These are phyloP conservation scores for Collybiopsis luxurians DNA, from an alignment of 768 basidiomycete species.

Conservation along the genomic window DNA sequence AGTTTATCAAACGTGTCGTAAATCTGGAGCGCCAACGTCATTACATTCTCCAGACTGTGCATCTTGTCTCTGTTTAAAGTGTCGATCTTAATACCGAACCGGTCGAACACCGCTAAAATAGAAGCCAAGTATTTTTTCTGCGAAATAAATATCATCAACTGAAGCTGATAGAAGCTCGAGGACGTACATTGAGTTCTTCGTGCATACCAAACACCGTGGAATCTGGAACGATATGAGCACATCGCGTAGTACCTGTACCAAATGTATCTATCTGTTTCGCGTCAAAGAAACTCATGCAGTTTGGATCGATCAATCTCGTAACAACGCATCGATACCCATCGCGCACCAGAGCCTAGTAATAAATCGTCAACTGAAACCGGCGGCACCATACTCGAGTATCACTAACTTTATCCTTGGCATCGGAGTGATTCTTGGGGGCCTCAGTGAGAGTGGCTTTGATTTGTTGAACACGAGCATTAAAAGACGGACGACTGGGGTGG, in stretches of 20 bases:
- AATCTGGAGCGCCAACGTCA: background rate
- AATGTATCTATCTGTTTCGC: background rate
- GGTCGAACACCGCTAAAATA: background rate
- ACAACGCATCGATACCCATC: background rate
- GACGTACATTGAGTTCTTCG: background rate
- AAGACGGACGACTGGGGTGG: background rate
- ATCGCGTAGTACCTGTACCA: background rate
- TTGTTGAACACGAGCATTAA: background rate
- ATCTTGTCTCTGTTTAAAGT: no score
- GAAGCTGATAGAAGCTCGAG: background rate
- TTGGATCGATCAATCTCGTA: background rate
- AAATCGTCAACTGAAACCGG: background rate
- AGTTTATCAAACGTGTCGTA: background rate
- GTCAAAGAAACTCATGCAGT: background rate
- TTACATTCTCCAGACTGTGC: background rate
- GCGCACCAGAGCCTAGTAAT: background rate
- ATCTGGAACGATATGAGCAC: background rate
- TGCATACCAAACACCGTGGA: background rate
- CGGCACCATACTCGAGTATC: background rate
- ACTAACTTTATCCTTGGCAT: background rate
- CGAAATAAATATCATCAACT: background rate
- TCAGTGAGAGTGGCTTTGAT: background rate
- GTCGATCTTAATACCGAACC: background rate
- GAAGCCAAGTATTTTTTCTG: background rate
- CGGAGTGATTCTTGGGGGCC: background rate